These are phyloP conservation scores for Cryomyces minteri DNA, from an alignment of 495 filamentous ascomycete species.

Conservation along the genomic window DNA sequence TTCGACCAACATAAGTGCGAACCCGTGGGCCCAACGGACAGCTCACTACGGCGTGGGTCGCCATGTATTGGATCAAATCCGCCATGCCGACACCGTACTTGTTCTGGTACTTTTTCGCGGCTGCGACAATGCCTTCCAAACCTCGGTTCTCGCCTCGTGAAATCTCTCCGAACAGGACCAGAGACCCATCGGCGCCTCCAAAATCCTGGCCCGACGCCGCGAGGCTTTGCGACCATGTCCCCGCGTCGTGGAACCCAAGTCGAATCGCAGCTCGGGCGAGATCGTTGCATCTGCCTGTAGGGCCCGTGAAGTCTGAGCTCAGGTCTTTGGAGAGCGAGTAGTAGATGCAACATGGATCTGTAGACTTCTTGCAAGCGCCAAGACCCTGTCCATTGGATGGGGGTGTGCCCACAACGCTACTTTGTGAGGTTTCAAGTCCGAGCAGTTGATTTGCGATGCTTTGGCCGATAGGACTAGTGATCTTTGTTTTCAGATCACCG, in stretches of 20 bases:
- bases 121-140: constrained; percentile 2
- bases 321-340: not conserved
- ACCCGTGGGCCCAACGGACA: constrained; percentile 11
- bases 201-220: not conserved
- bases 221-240: constrained; percentile 10
- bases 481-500: constrained; percentile 6
- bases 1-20: constrained; percentile 22
- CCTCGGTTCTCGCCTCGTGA: constrained; percentile 9
- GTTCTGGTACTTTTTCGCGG: constrained; percentile 10
- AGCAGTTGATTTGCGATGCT: constrained; percentile 6
- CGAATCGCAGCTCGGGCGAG: constrained; percentile 12
- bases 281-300: constrained; percentile 12
- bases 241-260: constrained; percentile 17
- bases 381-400: not conserved
- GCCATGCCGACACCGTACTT: constrained; percentile 11
- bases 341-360: not conserved
- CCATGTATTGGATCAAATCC: constrained; percentile 15
- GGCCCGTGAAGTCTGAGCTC: constrained; percentile 5
- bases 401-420: not conserved
- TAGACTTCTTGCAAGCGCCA: not conserved
- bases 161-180: constrained; percentile 11
- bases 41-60: constrained; percentile 10
- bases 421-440: constrained; percentile 3
- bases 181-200: constrained; percentile 12
- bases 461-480: constrained; percentile 3